Base-by-base conservation (phyloP, 2,329 filamentous ascomycete genomes). In the Cytospora leucostoma region DNA sequence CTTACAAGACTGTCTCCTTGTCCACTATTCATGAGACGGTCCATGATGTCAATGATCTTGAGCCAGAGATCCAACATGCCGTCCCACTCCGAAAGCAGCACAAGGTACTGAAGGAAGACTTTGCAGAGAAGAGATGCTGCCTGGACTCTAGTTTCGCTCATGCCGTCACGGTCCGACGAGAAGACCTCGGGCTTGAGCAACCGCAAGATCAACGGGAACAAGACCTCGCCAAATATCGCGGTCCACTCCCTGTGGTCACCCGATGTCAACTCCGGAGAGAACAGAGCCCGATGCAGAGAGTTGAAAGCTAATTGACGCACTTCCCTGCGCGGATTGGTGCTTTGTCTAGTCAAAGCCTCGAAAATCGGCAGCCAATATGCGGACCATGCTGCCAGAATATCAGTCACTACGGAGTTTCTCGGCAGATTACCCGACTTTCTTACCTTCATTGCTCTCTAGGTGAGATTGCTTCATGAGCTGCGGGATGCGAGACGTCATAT, bases 361-460 rank as follows among this genome's bases (percentile, higher is more conserved):
- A 99, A 95, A 33, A 99, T 93, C 1, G 94, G 95, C 15, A 93
- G 88, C 95, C 95, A 99, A 75, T 99, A 99, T 10, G 95, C 92
- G 57, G 92, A 93, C 95, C 95, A 99, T 15, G 95, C 95, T 91
- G 67, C 54, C 37, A 56, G 69, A 65, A 49, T 69, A 67, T 74
- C 65, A 76, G 73, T 50, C 34, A 53, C 34, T 44, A 33, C 21
- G 44, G 10, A 47, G 12, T 27, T 13, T 17, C 34, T n/a, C 19
- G 17, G 27, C 27, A 49, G 1, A 11, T 12, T 37, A 15, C 15
- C 15, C n/a, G 37, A 11, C 1, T 19, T 51, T 68, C 80, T 66
- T 76, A 91, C 90, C 90, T 82, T 97, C 91, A 64, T 83, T 91
- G 65, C 85, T 89, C 73, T 97, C 95, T 2, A 98, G 86, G 71